Conservation (phyloP, 306 rosid species). For the Dicorynia guianensis region DNA sequence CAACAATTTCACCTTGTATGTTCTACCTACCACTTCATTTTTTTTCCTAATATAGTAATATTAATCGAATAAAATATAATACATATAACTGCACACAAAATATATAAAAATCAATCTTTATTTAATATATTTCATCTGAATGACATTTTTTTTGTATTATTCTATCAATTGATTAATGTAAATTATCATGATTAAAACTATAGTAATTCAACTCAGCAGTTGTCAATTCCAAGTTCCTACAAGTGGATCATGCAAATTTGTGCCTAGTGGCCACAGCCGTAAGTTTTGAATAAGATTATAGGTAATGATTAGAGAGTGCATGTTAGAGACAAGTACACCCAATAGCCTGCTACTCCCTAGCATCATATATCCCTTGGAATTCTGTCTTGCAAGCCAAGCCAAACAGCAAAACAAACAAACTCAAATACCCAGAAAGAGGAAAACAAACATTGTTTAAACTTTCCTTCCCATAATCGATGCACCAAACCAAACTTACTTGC, state of each 20-base stretch:
- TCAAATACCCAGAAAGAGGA: neutral
- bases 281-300: conserved; percentile 24
- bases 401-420: neutral
- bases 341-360: conserved; percentile 17
- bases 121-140: too few relatives aligned
- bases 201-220: too few relatives aligned
- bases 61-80: too few relatives aligned
- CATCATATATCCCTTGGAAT: conserved; percentile 29
- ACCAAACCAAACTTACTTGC: conserved; percentile 4
- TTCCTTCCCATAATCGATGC: conserved; percentile 27
- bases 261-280: conserved; percentile 22
- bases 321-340: conserved; percentile 32
- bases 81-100: too few relatives aligned
- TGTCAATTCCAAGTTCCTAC: conserved; percentile 8
- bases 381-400: conserved; percentile 46
- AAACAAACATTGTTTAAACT: neutral
- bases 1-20: conserved; percentile 2
- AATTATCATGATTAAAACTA: too few relatives aligned
- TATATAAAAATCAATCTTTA: too few relatives aligned
- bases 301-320: conserved; percentile 42
- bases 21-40: neutral
- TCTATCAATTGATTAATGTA: too few relatives aligned
- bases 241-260: conserved; percentile 11
- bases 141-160: too few relatives aligned
- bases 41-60: too few relatives aligned